Percentiles rank a stretch among this genome's conserved stretches.
Conservation (phyloP, 2,329 filamentous ascomycete genomes). For the Akanthomyces muscarius region DNA sequence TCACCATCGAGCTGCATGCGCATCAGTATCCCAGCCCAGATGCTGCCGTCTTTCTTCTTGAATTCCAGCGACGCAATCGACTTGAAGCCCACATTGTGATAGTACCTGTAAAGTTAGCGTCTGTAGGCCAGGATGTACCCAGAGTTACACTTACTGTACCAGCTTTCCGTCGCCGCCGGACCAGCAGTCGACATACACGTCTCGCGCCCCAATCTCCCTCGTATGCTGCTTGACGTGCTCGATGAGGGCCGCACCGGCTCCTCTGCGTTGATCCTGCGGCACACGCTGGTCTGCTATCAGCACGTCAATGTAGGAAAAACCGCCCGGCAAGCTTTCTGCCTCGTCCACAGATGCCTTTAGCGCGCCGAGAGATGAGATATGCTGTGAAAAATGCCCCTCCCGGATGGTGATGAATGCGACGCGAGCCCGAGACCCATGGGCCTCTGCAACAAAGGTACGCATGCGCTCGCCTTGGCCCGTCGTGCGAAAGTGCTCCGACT, state of each 20-base stretch:
- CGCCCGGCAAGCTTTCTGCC: background rate
- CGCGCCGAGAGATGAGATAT: conserved; percentile 14
- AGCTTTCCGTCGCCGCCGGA: conserved; percentile 24
- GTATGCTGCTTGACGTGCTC: conserved; percentile 16
- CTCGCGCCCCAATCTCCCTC: conserved; percentile 14
- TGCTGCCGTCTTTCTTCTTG: background rate
- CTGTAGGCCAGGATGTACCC: background rate
- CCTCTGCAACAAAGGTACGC: conserved; percentile 28
- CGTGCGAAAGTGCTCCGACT: conserved; percentile 25
- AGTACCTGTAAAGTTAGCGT: conserved; percentile 12
- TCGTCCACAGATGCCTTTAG: conserved; percentile 12
- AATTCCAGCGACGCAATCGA: conserved; percentile 5
- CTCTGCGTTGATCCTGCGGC: conserved; percentile 5
- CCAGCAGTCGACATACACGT: conserved; percentile 29
- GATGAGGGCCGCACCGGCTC: conserved; percentile 18
- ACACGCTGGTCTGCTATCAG: conserved; percentile 20
- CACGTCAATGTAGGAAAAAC: conserved; percentile 21
- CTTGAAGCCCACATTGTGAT: conserved; percentile 8
- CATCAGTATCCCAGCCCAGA: background rate
- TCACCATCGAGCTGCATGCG: background rate
- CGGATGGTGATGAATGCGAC: conserved; percentile 7
- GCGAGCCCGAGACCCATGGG: background rate
- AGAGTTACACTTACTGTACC: conserved; percentile 10
- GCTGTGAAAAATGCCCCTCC: conserved; percentile 18
- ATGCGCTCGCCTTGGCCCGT: conserved; percentile 24